phyloP scores from a whole-genome alignment of 2,329 filamentous ascomycete species.

The Verticillium tricorpus region DNA sequence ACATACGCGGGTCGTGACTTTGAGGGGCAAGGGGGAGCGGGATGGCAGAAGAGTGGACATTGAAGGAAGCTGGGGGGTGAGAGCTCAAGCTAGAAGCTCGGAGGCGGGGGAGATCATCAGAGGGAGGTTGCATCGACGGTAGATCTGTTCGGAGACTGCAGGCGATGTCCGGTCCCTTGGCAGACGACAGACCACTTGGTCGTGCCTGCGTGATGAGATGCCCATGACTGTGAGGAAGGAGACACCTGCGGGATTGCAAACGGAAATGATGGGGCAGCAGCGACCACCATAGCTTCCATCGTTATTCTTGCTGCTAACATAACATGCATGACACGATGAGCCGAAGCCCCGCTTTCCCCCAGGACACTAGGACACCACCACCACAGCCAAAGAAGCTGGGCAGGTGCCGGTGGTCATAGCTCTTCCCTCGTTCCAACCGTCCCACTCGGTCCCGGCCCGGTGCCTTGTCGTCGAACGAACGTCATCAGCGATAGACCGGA shows the following conservation, averaged over 20 bases:
- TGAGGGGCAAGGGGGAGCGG: neutral
- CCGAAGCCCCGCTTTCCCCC: too few relatives aligned
- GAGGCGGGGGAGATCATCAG: neutral
- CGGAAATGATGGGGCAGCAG: neutral
- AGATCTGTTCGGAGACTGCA: neutral
- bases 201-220: too few relatives aligned
- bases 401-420: neutral
- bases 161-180: too few relatives aligned
- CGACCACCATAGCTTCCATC: neutral
- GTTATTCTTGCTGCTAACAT: too few relatives aligned
- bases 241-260: neutral
- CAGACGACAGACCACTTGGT: too few relatives aligned
- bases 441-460: neutral
- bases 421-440: neutral
- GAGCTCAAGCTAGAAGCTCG: neutral
- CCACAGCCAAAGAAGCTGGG: too few relatives aligned
- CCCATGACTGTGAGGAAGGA: too few relatives aligned
- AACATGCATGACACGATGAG: too few relatives aligned
- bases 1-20: neutral
- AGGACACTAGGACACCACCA: too few relatives aligned
- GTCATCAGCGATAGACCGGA: neutral
- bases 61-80: neutral
- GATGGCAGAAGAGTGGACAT: neutral
- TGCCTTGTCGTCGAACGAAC: neutral
- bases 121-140: neutral